These are phyloP conservation scores for Quaeritorhiza haematococci DNA, from an alignment of 371 early-diverging fungal genomes.

Conservation along the genomic window DNA sequence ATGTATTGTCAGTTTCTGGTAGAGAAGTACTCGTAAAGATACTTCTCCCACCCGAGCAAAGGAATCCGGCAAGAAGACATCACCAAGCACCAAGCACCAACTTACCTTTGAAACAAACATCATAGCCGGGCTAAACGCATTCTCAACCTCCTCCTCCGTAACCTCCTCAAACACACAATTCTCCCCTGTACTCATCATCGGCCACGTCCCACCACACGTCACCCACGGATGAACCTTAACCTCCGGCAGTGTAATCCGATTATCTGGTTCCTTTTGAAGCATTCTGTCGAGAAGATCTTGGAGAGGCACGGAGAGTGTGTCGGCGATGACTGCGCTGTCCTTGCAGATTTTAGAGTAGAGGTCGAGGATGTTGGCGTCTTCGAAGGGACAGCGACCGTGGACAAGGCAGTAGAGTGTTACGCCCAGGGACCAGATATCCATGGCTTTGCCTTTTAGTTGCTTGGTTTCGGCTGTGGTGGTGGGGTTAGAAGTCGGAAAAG, in stretches of 20 bases:
- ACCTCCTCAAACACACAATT: constrained; percentile 76
- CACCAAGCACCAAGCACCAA: too few relatives aligned
- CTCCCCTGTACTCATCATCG: constrained; percentile 68
- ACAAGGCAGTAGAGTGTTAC: constrained; percentile 92
- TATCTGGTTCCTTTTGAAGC: constrained; percentile 72
- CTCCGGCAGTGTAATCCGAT: constrained; percentile 69
- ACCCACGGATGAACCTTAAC: constrained; percentile 78
- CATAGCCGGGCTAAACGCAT: constrained; percentile 59
- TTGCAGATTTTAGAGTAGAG: constrained; percentile 65
- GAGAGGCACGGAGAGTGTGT: constrained; percentile 26
- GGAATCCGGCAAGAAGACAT: too few relatives aligned
- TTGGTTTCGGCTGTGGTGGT: constrained; percentile 14
- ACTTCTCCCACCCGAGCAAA: too few relatives aligned
- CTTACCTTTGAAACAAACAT: constrained; percentile 32
- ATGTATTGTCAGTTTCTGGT: too few relatives aligned
- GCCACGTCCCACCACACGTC: constrained; percentile 61
- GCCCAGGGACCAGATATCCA: constrained; percentile 51
- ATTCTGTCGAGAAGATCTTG: constrained; percentile 62
- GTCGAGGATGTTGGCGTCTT: constrained; percentile 57
- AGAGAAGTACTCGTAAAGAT: too few relatives aligned
- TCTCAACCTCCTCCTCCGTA: constrained; percentile 81
- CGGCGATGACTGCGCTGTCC: constrained; percentile 37
- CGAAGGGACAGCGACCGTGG: constrained; percentile 89
- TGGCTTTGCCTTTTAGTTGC: constrained; percentile 30
- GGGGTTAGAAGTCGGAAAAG: neutral